These are phyloP conservation scores for Amanita phalloides DNA, from an alignment of 768 basidiomycete genomes.

Conservation along the genomic window DNA sequence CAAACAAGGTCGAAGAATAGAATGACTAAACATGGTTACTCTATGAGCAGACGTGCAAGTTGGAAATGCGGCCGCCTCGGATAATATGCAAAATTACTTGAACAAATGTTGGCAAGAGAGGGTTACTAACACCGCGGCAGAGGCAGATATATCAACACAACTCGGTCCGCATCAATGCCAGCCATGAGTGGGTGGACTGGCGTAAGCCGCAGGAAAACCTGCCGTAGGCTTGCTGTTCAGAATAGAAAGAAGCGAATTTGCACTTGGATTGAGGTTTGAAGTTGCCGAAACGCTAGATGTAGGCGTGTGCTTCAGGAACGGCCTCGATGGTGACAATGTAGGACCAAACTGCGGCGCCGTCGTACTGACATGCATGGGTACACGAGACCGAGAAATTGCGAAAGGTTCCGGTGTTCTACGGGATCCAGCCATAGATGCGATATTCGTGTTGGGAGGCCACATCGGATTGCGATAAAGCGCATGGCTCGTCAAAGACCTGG, in stretches of 20 bases:
- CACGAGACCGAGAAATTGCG: slow-evolving; percentile 8
- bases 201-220: background rate
- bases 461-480: slow-evolving; percentile 24
- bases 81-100: slow-evolving; percentile 1
- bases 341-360: background rate
- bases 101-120: slow-evolving; percentile 1
- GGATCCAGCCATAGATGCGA: slow-evolving; percentile 37
- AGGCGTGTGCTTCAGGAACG: background rate
- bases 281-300: background rate
- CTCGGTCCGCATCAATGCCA: background rate
- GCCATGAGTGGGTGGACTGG: background rate
- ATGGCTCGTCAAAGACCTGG: slow-evolving; percentile 38
- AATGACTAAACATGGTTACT: slow-evolving; percentile 3
- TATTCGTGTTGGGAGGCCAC: slow-evolving; percentile 28
- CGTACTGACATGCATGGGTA: slow-evolving; percentile 1
- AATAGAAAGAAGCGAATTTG: slow-evolving; percentile 8
- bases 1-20: background rate
- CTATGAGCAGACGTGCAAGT: background rate
- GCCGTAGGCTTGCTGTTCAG: slow-evolving; percentile 4
- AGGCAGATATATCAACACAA: background rate
- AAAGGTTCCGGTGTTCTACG: slow-evolving; percentile 10
- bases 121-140: background rate
- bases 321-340: background rate
- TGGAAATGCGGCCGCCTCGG: background rate
- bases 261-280: slow-evolving; percentile 2